Evolutionary conservation across 1,139 yeast genomes (phyloP).

Genomic region (Candida labiduridarum): DNA sequence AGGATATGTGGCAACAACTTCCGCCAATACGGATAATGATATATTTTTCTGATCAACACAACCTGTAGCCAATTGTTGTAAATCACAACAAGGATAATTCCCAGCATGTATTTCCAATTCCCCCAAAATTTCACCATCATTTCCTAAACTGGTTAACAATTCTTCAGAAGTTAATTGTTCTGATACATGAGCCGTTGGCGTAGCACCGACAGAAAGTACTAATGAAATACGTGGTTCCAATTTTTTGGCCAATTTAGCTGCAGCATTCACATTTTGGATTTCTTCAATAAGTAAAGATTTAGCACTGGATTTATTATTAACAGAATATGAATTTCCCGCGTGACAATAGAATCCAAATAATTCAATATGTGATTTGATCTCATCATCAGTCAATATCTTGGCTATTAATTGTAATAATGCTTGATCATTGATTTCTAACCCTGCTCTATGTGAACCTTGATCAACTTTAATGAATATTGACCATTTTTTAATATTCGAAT

Average conservation of each 20-base stretch:
- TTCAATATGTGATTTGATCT: constrained; percentile 32
- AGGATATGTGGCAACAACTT: constrained; percentile 63
- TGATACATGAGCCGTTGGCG: constrained; percentile 77
- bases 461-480: constrained; percentile 59
- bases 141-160: constrained; percentile 12
- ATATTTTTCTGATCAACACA: constrained; percentile 51
- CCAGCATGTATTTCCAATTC: constrained; percentile 77
- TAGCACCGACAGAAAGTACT: constrained; percentile 70
- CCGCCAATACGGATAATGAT: constrained; percentile 62
- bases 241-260: constrained; percentile 44
- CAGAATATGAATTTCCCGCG: constrained; percentile 73
- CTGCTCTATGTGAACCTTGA: constrained; percentile 69
- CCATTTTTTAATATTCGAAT: constrained; percentile 42
- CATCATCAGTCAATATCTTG: constrained; percentile 23
- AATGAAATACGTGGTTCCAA: constrained; percentile 31
- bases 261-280: constrained; percentile 55
- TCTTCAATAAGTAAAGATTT: constrained; percentile 53
- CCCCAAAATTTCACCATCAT: constrained; percentile 42
- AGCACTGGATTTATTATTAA: constrained; percentile 51
- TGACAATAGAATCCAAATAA: constrained; percentile 76
- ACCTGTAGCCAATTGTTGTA: constrained; percentile 74
- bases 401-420: constrained; percentile 32
- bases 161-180: constrained; percentile 27
- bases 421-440: constrained; percentile 40
- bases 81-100: constrained; percentile 70